Evolutionary conservation across 1,139 yeast genomes (phyloP).

Genomic region (Chernovozyma sophiae-reginae): DNA sequence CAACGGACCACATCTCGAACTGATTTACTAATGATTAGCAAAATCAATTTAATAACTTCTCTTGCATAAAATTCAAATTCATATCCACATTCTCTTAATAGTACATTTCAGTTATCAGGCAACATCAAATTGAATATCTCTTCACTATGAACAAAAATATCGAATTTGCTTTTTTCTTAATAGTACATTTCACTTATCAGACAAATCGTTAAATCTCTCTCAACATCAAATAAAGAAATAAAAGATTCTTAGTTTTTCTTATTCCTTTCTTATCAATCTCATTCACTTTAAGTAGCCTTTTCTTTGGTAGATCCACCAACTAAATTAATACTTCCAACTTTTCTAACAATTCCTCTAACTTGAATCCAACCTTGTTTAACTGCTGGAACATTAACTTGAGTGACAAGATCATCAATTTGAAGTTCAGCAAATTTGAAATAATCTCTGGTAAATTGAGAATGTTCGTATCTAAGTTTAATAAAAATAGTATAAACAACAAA

Average conservation of each 20-base stretch:
- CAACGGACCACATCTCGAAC: too few relatives aligned
- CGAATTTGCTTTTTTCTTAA: neutral
- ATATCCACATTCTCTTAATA: too few relatives aligned
- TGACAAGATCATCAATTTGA: constrained; percentile 60
- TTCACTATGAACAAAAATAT: neutral
- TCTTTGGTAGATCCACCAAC: constrained; percentile 37
- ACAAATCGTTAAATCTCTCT: too few relatives aligned
- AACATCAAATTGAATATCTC: too few relatives aligned
- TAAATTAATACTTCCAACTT: constrained; percentile 26
- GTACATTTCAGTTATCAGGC: too few relatives aligned
- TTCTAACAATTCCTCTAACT: constrained; percentile 45
- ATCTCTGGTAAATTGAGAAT: constrained; percentile 68
- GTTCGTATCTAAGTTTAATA: constrained; percentile 75
- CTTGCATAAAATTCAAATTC: too few relatives aligned
- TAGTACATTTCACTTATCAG: too few relatives aligned
- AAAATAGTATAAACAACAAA: constrained; percentile 59
- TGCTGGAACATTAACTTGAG: constrained; percentile 56
- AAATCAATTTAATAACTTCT: too few relatives aligned
- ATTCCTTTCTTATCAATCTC: too few relatives aligned
- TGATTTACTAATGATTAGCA: too few relatives aligned
- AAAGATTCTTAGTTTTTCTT: too few relatives aligned
- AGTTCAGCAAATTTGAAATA: constrained; percentile 70
- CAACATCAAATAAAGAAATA: too few relatives aligned
- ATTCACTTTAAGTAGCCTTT: constrained; percentile 7
- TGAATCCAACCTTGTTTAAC: constrained; percentile 60